Evolutionary conservation across 257 asterid species (phyloP), one percentile per base, ranked within the genome.

Genomic region (Solanum dulcamara): DNA sequence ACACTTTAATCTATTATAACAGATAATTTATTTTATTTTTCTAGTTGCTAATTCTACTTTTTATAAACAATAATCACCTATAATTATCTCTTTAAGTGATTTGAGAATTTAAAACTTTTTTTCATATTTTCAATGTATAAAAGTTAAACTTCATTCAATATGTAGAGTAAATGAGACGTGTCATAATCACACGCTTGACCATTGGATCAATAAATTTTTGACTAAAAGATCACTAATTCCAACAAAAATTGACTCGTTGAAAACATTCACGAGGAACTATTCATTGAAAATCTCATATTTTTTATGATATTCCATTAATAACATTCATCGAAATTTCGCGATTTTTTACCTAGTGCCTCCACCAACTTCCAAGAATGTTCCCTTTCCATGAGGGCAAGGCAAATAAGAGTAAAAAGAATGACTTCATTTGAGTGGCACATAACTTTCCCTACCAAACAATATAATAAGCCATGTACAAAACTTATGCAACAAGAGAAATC

Each of bases 401-500:
- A 75, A 75, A 74, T 9, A 42, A 13, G 57, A 22, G 80, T 26
- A 42, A 75, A 24, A 44, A 3, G 15, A 44, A 26, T 24, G 15
- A 44, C 59, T 22, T 50, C 84, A 86, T 86, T 85, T 85, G 75
- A 88, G 89, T 85, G 85, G 24, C 89, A 84, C 84, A 87, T 46
- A 30, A 74, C 83, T 75, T 81, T 77, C 46, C 38, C 88, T 67
- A 90, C 93, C 94, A 88, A 90, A 93, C 94, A 18, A 40, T 35
- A 70, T 15, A 14, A 37, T 42, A 53, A 37, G 32, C n/a, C n/a
- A 53, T 82, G 40, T 82, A 66, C 15, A 24, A 57, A 60, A 30
- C 98, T 94, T 94, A 84, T 89, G 90, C 55, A 88, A 90, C 94
- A 94, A 94, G 98, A 86, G 89, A 91, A 88, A 88, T 90, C 91